These are phyloP conservation scores for Dichomitus squalens DNA, from an alignment of 1,284 basidiomycete species.

Conservation along the genomic window DNA sequence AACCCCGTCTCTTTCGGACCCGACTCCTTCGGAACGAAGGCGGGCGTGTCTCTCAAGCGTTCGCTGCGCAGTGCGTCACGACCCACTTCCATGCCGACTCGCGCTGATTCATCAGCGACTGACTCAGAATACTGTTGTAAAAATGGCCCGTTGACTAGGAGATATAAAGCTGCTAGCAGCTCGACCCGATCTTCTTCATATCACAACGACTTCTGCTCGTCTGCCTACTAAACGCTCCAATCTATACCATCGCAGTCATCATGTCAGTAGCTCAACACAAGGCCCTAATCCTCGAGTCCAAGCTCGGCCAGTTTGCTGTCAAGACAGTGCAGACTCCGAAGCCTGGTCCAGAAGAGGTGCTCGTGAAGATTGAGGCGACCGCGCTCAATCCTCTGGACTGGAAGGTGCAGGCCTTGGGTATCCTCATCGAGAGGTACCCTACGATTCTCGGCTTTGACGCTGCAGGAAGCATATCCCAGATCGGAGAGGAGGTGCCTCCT, in stretches of 20 bases:
- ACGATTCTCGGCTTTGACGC: constrained; percentile 50
- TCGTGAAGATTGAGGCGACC: constrained; percentile 42
- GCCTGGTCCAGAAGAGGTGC: constrained; percentile 40
- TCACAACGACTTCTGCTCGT: no score
- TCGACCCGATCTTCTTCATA: no score
- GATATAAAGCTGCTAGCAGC: no score
- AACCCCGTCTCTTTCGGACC: not conserved
- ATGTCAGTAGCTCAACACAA: constrained; percentile 27
- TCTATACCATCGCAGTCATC: no score
- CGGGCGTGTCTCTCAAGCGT: no score
- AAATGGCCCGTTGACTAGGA: no score
- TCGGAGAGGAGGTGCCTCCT: constrained; percentile 37
- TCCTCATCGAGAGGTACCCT: constrained; percentile 37
- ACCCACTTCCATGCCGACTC: no score
- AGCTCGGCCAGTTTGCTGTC: constrained; percentile 29
- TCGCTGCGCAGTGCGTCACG: no score
- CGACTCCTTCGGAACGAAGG: not conserved
- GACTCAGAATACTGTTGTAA: no score
- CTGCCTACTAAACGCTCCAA: no score
- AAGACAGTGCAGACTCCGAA: constrained; percentile 22
- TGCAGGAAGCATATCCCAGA: constrained; percentile 41
- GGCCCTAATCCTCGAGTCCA: constrained; percentile 26
- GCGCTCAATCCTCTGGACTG: constrained; percentile 47
- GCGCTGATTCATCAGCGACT: no score
- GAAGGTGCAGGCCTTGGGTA: constrained; percentile 39